Evolutionary conservation across 75 land plant genomes (phyloP), one percentile per base, ranked within the genome.

Genomic region (Cryptomeria japonica): DNA sequence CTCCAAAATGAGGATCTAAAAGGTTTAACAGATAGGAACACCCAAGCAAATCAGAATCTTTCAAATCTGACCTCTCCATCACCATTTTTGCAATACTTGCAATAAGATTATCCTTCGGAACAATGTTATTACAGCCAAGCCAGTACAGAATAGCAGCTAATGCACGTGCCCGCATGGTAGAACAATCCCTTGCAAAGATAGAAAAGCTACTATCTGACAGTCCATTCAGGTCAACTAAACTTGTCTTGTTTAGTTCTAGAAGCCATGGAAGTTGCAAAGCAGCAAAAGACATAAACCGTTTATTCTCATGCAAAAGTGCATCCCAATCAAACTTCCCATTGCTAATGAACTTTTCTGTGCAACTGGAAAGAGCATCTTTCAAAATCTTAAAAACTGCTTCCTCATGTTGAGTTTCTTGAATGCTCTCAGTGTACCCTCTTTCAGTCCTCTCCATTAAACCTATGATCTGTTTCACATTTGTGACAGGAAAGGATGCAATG

Each of bases 1-100:
- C 95, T 41, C 95, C 99, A 87, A 86, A 85, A 88, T 90, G 89
- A 73, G 94, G 90, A 92, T 96, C 96, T 64, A 72, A 73, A 68
- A 97, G 95, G 92, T 97, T 97, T 84, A 97, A 89, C 87, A 97
- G 86, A 78, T 94, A 91, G 39, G 94, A 93, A 86, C 93, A 94
- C 3, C 96, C 96, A 31, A 91, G 87, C 25, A 89, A 42, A 86
- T 94, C 95, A 34, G 90, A 90, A 87, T 92, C 91, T 68, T 94
- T 91, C 83, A 87, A 86, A 47, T 84, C 88, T 77, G 97, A 93
- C 28, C 91, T 87, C 79, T 90, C 90, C 85, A 97, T 53, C 36
- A 92, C 88, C 87, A 91, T 94, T 58, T 91, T 96, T 68, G 96
- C 96, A 85, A 97, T 91, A 84, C 93, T 88, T 5, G 90, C 91